Percentiles rank a stretch among this genome's conserved stretches.
phyloP scores from a whole-genome alignment of 345 rosid species.

The Murraya paniculata region DNA sequence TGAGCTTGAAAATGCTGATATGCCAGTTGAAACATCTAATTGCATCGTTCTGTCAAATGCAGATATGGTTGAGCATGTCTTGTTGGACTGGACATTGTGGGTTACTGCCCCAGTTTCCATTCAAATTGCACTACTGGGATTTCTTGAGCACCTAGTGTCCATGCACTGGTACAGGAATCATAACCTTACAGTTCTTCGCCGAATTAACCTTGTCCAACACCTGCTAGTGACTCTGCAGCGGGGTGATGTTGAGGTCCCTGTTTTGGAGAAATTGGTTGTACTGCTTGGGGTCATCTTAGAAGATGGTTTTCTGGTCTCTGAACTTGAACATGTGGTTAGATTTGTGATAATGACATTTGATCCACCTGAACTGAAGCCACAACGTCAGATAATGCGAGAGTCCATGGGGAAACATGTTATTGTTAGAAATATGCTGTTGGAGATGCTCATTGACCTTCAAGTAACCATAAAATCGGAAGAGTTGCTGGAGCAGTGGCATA shows the following conservation, averaged over 20 bases:
- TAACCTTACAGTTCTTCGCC: slow-evolving; percentile 91
- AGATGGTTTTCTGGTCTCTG: slow-evolving; percentile 95
- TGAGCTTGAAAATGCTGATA: slow-evolving; percentile 84
- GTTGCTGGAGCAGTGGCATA: slow-evolving; percentile 98
- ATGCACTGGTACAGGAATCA: slow-evolving; percentile 99
- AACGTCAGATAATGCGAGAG: slow-evolving; percentile 69
- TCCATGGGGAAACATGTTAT: slow-evolving; percentile 97
- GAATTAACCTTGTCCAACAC: slow-evolving; percentile 95
- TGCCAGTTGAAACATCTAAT: slow-evolving; percentile 84
- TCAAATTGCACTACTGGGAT: slow-evolving; percentile 89
- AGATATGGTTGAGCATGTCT: slow-evolving; percentile 98
- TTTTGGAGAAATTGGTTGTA: slow-evolving; percentile 93
- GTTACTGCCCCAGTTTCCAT: slow-evolving; percentile 86
- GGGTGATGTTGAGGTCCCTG: slow-evolving; percentile 98
- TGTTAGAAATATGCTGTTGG: slow-evolving; percentile 96
- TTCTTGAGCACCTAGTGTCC: slow-evolving; percentile 97
- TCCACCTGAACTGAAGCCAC: slow-evolving; percentile 84
- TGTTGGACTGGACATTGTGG: slow-evolving; percentile 99
- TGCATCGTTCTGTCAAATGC: slow-evolving; percentile 96
- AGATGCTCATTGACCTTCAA: slow-evolving; percentile 99
- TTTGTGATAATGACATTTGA: slow-evolving; percentile 98
- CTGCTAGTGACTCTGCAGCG: slow-evolving; percentile 93
- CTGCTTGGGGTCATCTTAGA: slow-evolving; percentile 97
- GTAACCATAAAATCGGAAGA: slow-evolving; percentile 95
- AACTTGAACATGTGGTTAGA: slow-evolving; percentile 92